phyloP scores from a whole-genome alignment of 2,329 filamentous ascomycete species.

The Aspergillus proliferans region DNA sequence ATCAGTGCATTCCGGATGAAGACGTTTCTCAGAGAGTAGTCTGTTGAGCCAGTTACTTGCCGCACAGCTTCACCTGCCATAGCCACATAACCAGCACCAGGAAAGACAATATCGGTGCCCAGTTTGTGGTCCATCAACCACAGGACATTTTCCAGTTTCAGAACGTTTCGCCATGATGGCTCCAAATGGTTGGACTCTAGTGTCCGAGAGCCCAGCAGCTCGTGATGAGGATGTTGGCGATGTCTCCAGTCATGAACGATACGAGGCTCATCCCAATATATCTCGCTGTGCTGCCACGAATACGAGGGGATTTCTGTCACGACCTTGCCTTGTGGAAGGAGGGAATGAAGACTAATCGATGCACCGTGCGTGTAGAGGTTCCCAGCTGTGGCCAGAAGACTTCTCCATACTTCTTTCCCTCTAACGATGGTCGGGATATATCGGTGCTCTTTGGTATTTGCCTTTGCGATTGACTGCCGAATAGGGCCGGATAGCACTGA shows the following conservation, averaged over 20 bases:
- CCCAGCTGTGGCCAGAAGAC: constrained; percentile 7
- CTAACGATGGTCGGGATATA: constrained; percentile 7
- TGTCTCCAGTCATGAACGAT: constrained; percentile 13
- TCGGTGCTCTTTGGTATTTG: not conserved
- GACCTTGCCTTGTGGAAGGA: constrained; percentile 1
- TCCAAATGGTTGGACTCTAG: constrained; percentile 17
- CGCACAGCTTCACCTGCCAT: constrained; percentile 19
- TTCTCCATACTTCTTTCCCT: not conserved
- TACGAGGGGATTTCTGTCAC: constrained; percentile 18
- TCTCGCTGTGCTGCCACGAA: constrained; percentile 16
- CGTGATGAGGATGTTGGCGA: constrained; percentile 19
- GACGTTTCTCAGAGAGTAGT: constrained; percentile 11
- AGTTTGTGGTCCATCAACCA: constrained; percentile 28
- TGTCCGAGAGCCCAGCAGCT: constrained; percentile 21
- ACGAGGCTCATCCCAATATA: constrained; percentile 17
- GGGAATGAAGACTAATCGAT: not conserved
- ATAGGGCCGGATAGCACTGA: constrained; percentile 17
- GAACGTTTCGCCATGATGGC: constrained; percentile 23
- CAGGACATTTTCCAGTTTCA: constrained; percentile 17
- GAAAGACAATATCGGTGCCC: constrained; percentile 15
- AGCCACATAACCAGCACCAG: constrained; percentile 19
- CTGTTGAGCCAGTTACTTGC: constrained; percentile 6
- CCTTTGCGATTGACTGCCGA: constrained; percentile 12
- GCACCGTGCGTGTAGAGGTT: constrained; percentile 5
- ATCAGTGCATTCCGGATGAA: constrained; percentile 8